phyloP scores from a whole-genome alignment of 805 yeast genomes.

The Kodamaea laetipori region DNA sequence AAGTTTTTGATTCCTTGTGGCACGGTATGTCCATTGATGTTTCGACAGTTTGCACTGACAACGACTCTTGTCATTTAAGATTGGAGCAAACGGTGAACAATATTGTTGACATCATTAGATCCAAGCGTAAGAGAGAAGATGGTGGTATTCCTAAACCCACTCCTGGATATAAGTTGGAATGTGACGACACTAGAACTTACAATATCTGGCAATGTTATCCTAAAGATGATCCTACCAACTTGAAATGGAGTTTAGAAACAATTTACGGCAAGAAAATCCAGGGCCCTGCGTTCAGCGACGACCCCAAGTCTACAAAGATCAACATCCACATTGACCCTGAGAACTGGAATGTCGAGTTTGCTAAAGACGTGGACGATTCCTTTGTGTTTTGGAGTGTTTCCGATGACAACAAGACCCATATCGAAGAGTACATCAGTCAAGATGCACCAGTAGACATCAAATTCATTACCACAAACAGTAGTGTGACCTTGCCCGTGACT shows the following conservation, averaged over 20 bases:
- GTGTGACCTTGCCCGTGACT: slow-evolving; percentile 38
- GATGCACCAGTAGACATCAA: slow-evolving; percentile 34
- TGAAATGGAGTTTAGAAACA: slow-evolving; percentile 57
- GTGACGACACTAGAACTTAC: slow-evolving; percentile 62
- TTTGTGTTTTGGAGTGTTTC: slow-evolving; percentile 15
- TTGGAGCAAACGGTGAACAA: slow-evolving; percentile 70
- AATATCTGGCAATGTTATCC: slow-evolving; percentile 82
- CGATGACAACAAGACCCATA: slow-evolving; percentile 1
- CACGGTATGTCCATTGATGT: slow-evolving; percentile 90
- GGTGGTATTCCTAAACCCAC: slow-evolving; percentile 82
- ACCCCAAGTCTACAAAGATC: slow-evolving; percentile 39
- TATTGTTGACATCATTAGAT: slow-evolving; percentile 69
- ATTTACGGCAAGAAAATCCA: slow-evolving; percentile 69
- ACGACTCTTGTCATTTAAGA: slow-evolving; percentile 45
- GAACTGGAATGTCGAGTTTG: slow-evolving; percentile 49
- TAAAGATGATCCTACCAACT: slow-evolving; percentile 48
- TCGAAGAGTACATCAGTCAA: slow-evolving; percentile 21
- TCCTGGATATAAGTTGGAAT: slow-evolving; percentile 66
- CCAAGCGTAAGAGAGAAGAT: slow-evolving; percentile 56
- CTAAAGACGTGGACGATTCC: slow-evolving; percentile 16
- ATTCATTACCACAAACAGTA: slow-evolving; percentile 49
- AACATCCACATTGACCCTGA: slow-evolving; percentile 46
- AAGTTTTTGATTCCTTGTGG: slow-evolving; percentile 89
- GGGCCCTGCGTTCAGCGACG: slow-evolving; percentile 65
- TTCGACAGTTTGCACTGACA: slow-evolving; percentile 49